phyloP scores from a whole-genome alignment of 2,329 filamentous ascomycete genomes.

The Niveomyces coronatus region DNA sequence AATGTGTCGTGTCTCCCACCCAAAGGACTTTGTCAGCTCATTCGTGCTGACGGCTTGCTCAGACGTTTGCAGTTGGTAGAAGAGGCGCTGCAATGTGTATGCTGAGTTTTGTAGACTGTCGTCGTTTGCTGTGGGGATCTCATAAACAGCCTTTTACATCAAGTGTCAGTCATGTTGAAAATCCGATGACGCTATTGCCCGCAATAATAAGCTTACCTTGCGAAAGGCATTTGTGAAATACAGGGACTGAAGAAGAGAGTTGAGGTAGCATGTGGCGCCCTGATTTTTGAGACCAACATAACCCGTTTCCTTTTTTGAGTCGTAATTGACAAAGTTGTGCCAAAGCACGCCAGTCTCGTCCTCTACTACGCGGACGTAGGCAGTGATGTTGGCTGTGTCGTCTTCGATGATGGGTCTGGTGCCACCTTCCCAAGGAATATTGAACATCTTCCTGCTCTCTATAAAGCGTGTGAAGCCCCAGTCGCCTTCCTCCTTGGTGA shows the following conservation, averaged over 20 bases:
- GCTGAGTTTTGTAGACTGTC: constrained; percentile 77
- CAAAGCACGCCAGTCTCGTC: constrained; percentile 83
- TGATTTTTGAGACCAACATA: constrained; percentile 96
- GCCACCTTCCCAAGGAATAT: constrained; percentile 60
- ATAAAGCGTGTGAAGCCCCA: constrained; percentile 98
- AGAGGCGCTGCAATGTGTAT: constrained; percentile 85
- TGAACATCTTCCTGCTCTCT: constrained; percentile 78
- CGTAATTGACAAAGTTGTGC: constrained; percentile 90
- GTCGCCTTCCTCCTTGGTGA: constrained; percentile 91
- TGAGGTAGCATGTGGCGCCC: constrained; percentile 83
- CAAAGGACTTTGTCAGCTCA: constrained; percentile 92
- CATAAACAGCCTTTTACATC: constrained; percentile 67
- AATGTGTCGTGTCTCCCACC: constrained; percentile 95
- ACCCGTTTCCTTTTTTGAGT: constrained; percentile 98
- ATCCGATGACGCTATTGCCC: constrained; percentile 5
- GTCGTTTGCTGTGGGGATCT: constrained; percentile 87
- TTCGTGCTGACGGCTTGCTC: constrained; percentile 76
- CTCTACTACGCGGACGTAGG: constrained; percentile 71
- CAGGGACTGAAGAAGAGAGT: constrained; percentile 72
- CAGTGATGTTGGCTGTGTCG: constrained; percentile 68
- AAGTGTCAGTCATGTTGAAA: constrained; percentile 10
- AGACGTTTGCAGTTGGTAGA: constrained; percentile 89
- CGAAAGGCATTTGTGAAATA: constrained; percentile 90
- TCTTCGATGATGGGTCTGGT: constrained; percentile 65
- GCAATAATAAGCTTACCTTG: too few relatives aligned